Evolutionary conservation across 257 asterid species (phyloP), one percentile per base, ranked within the genome.

Genomic region (Nicotiana noctiflora): DNA sequence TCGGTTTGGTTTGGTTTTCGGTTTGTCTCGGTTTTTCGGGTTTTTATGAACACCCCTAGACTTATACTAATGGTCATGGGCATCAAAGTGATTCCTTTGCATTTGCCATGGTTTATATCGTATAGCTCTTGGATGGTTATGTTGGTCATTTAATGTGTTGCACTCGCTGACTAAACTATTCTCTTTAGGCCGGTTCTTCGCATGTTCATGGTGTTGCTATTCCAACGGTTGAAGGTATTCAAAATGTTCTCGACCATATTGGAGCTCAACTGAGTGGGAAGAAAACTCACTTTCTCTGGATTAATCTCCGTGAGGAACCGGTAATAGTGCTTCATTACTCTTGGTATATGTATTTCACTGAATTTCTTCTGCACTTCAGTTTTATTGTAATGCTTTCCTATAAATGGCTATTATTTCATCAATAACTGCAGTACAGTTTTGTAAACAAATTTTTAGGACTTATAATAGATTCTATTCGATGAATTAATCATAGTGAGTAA

Each of bases 141-240:
- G 61, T 49, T 74, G 52, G 8, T 37, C 15, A 15, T 74, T 74
- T 49, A 49, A 23, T 74, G 27, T 14, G n/a, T 49, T 74, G 62
- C 61, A 8, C 19, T 83, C 46, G 57, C 67, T 80, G 60, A 60
- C 80, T 67, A 32, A 60, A 46, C 75, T 76, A 75, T 52, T 79
- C 78, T 55, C 46, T 60, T 44, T 72, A 94, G 98, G 98, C 98
- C 23, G 88, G 80, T 82, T 90, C 92, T 14, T 84, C 90, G 83
- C 97, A 93, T 82, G 99, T 95, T 80, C 98, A 93, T 72, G 98
- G 99, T 61, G 99, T 93, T 88, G 99, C 99, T 83, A 95, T 95
- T 82, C 98, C 99, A 17, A 93, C 98, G 23, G 89, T 84, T 86
- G 97, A 92, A 81, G 99, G 99, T 83, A 95, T 95, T 84, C 91